These are phyloP conservation scores for Didymella lethalis DNA, from an alignment of 2,329 filamentous ascomycete genomes.

Conservation along the genomic window DNA sequence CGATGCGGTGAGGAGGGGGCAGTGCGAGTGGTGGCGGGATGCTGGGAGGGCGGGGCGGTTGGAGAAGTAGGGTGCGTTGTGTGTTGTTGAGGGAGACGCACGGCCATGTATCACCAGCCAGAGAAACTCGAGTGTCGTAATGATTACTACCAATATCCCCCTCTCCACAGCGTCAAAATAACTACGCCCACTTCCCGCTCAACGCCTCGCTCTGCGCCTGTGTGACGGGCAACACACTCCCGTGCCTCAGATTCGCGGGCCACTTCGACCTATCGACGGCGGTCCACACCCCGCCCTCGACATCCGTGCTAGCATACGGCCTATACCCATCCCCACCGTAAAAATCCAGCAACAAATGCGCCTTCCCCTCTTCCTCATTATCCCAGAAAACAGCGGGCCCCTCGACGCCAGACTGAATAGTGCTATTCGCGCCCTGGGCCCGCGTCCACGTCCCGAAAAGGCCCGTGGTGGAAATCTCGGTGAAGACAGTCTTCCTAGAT, in stretches of 20 bases:
- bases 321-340: not conserved
- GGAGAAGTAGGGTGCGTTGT: slow-evolving; percentile 29
- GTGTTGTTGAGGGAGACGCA: too few relatives aligned
- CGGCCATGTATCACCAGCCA: too few relatives aligned
- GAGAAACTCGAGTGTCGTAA: too few relatives aligned
- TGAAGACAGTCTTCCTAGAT: not conserved
- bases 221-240: not conserved
- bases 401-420: not conserved
- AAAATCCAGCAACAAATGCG: not conserved
- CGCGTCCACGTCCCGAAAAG: not conserved
- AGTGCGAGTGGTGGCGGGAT: slow-evolving; percentile 44
- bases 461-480: not conserved
- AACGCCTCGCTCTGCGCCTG: not conserved
- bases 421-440: not conserved
- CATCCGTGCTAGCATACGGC: not conserved
- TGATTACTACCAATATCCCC: too few relatives aligned
- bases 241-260: not conserved
- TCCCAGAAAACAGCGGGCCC: not conserved
- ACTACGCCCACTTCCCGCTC: not conserved
- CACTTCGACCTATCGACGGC: not conserved
- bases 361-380: not conserved
- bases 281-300: not conserved
- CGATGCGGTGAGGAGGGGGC: slow-evolving; percentile 33
- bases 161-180: too few relatives aligned
- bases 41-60: slow-evolving; percentile 28